phyloP scores from a whole-genome alignment of 2,329 filamentous ascomycete species.

The Venturia pyrina region DNA sequence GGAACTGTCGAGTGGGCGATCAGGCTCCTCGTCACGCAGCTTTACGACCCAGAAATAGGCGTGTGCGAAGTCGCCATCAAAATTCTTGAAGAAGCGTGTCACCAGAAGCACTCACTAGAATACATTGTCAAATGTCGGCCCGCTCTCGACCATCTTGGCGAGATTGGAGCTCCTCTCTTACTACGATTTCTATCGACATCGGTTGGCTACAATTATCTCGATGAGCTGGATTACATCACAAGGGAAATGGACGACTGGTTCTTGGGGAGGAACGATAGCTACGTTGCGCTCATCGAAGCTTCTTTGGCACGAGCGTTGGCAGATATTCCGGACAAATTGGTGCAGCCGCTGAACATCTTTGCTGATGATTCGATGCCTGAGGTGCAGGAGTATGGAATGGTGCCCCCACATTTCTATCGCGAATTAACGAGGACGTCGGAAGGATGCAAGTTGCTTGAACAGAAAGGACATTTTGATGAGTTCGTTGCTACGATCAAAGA shows the following conservation, averaged over 20 bases:
- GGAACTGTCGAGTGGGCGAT: slow-evolving; percentile 91
- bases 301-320: slow-evolving; percentile 78
- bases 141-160: slow-evolving; percentile 86
- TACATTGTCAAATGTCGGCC: slow-evolving; percentile 95
- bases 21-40: slow-evolving; percentile 87
- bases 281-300: slow-evolving; percentile 90
- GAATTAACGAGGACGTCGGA: slow-evolving; percentile 88
- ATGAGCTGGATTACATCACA: slow-evolving; percentile 95
- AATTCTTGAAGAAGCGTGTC: slow-evolving; percentile 94
- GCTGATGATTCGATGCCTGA: slow-evolving; percentile 35
- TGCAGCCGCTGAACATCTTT: slow-evolving; percentile 26
- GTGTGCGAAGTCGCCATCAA: slow-evolving; percentile 95
- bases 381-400: slow-evolving; percentile 43
- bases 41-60: slow-evolving; percentile 95
- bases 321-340: slow-evolving; percentile 35
- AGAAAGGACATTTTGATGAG: slow-evolving; percentile 94
- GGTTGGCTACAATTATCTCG: slow-evolving; percentile 93
- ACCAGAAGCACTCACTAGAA: slow-evolving; percentile 80
- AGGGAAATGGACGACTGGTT: slow-evolving; percentile 99
- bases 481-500: slow-evolving; percentile 85
- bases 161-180: slow-evolving; percentile 88
- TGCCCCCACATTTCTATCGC: slow-evolving; percentile 96
- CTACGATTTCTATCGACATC: slow-evolving; percentile 91
- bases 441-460: slow-evolving; percentile 77
- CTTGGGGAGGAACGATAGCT: slow-evolving; percentile 89